Evolutionary conservation across 331 rosid genomes (phyloP).

Genomic region (Erythrophleum ivorense): DNA sequence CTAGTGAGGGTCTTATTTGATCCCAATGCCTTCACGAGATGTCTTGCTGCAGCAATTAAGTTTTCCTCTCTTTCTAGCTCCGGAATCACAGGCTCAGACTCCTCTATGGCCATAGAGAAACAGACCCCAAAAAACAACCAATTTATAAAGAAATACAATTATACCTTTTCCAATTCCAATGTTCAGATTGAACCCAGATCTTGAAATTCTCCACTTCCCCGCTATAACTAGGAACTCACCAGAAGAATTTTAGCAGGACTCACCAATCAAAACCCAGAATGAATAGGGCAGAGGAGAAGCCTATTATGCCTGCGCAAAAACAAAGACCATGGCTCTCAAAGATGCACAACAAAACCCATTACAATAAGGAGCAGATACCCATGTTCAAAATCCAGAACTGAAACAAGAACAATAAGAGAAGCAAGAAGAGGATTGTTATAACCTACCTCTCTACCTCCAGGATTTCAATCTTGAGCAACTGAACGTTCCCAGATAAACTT

Average conservation of each 20-base stretch:
- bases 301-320: constrained; percentile 29
- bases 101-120: constrained; percentile 52
- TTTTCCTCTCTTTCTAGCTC: constrained; percentile 72
- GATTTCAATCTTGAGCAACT: neutral
- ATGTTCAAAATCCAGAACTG: constrained; percentile 22
- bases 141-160: neutral
- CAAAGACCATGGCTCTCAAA: neutral
- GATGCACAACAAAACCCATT: constrained; percentile 32
- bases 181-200: constrained; percentile 3
- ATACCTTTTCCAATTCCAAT: constrained; percentile 35
- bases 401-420: constrained; percentile 20
- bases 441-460: constrained; percentile 3
- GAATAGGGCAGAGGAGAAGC: no score
- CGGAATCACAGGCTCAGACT: constrained; percentile 51
- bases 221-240: constrained; percentile 5
- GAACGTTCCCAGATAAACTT: neutral
- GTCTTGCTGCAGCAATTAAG: constrained; percentile 74
- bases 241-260: constrained; percentile 32
- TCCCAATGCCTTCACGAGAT: constrained; percentile 68
- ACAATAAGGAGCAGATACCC: constrained; percentile 6
- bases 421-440: constrained; percentile 4
- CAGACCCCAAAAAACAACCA: constrained; percentile 7
- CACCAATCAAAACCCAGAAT: no score
- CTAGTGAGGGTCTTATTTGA: constrained; percentile 68
- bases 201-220: constrained; percentile 18